Conservation (phyloP, 176 grass and related monocot species). For the Zea luxurians region DNA sequence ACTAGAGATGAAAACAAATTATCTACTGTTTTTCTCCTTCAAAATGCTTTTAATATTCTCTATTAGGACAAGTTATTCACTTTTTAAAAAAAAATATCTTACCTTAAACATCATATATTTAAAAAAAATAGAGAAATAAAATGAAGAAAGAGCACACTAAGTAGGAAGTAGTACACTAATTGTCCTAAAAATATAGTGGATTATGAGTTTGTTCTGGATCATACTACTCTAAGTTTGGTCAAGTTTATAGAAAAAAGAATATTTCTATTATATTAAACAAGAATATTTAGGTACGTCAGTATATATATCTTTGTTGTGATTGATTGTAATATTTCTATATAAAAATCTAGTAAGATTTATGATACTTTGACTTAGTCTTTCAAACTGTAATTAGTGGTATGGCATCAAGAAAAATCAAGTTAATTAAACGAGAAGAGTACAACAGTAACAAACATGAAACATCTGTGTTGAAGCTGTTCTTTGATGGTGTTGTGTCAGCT, state of each 20-base stretch:
- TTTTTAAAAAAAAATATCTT: background rate
- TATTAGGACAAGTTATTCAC: background rate
- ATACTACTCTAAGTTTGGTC: background rate
- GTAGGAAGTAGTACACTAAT: background rate
- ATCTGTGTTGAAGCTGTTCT: background rate
- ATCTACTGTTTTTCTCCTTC: background rate
- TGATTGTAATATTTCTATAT: background rate
- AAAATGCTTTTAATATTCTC: background rate
- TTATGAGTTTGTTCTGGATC: background rate
- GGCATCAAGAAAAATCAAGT: background rate
- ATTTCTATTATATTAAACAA: background rate
- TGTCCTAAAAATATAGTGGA: background rate
- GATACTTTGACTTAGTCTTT: background rate
- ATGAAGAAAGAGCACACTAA: background rate
- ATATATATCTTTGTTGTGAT: background rate
- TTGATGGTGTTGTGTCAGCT: constrained; percentile 11
- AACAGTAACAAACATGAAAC: background rate
- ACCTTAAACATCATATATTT: background rate
- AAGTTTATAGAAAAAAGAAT: background rate
- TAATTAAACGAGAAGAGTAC: background rate
- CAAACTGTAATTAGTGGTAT: background rate
- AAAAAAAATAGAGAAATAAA: background rate
- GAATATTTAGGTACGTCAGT: background rate
- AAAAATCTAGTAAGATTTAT: background rate
- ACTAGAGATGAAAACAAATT: background rate